Percentiles rank a stretch among this genome's conserved stretches.
Conservation (phyloP, 2,329 filamentous ascomycete genomes). For the Ilyonectria destructans region DNA sequence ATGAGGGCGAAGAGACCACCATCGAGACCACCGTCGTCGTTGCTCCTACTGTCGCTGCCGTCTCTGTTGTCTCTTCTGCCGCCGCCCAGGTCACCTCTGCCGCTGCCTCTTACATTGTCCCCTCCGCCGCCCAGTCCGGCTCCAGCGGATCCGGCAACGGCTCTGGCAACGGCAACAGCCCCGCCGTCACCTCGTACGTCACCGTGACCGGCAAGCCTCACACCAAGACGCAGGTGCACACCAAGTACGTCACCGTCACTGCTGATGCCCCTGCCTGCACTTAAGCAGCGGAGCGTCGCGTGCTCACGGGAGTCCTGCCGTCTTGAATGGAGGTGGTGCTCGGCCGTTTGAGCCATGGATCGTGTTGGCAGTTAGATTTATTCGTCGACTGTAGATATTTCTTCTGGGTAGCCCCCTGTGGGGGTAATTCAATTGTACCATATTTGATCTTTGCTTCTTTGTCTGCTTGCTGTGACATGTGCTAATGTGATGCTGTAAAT, state of each 20-base stretch:
- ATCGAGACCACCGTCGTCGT: conserved; percentile 14
- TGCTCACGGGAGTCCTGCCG: neutral
- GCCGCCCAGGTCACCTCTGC: neutral
- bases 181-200: conserved; percentile 37
- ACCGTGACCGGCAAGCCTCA: conserved; percentile 30
- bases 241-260: conserved; percentile 40
- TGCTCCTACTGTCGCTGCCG: conserved; percentile 14
- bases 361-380: conserved; percentile 23
- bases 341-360: neutral
- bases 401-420: conserved; percentile 49
- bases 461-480: neutral
- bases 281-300: conserved; percentile 14
- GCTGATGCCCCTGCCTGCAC: conserved; percentile 37
- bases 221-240: conserved; percentile 23
- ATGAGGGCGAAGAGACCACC: conserved; percentile 18
- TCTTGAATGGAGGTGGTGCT: conserved; percentile 14
- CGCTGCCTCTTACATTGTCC: conserved; percentile 15
- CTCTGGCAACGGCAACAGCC: neutral
- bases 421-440: conserved; percentile 48
- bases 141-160: conserved; percentile 16
- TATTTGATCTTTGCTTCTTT: conserved; percentile 36
- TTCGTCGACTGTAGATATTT: conserved; percentile 48
- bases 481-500: neutral
- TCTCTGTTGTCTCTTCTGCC: neutral
- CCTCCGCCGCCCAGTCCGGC: conserved; percentile 17